These are phyloP conservation scores for Rhodotorula sphaerocarpa DNA, from an alignment of 768 basidiomycete species.

Conservation along the genomic window DNA sequence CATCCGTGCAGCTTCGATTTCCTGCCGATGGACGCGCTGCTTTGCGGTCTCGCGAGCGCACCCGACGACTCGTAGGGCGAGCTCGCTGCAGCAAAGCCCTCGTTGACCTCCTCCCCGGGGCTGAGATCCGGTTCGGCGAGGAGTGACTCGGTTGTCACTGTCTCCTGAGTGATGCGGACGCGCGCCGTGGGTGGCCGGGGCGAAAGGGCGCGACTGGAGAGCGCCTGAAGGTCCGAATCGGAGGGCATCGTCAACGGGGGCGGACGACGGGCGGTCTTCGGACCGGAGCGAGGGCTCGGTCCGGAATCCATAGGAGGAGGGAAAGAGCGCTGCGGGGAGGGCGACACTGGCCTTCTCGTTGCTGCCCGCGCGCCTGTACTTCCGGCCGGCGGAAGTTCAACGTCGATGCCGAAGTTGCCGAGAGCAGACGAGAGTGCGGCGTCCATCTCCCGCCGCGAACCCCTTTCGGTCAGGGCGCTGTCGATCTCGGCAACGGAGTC, in stretches of 20 bases:
- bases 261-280: background rate
- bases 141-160: conserved; percentile 15
- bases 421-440: background rate
- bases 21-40: background rate
- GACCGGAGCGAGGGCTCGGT: background rate
- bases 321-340: background rate
- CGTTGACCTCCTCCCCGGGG: too few species aligned
- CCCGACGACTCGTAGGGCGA: background rate
- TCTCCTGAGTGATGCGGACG: conserved; percentile 27
- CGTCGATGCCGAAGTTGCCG: too few species aligned
- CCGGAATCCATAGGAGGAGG: background rate
- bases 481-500: background rate
- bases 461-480: background rate
- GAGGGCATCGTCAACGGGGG: background rate
- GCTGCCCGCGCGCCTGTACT: too few species aligned
- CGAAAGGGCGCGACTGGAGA: background rate
- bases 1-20: background rate
- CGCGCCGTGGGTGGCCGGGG: background rate
- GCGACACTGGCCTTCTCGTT: background rate
- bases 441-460: background rate
- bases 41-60: background rate
- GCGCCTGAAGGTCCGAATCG: background rate
- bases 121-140: background rate
- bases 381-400: too few species aligned
- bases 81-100: background rate